Conservation (phyloP, 1,284 basidiomycete species). For the Chalciporus piperatoides region DNA sequence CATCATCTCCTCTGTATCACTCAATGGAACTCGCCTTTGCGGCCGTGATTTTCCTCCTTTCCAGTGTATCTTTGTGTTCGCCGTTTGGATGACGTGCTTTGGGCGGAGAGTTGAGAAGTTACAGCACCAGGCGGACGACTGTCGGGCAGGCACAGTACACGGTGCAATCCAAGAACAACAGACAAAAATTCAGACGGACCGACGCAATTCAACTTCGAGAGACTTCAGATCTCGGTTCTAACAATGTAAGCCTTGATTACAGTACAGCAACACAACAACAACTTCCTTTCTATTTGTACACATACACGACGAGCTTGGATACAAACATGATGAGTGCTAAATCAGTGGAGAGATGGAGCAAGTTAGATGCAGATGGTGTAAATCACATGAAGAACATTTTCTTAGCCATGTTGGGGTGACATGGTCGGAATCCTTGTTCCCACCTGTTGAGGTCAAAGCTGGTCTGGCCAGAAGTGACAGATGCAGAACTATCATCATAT, state of each 20-base stretch:
- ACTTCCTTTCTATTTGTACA: not conserved
- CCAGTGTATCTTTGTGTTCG: no score
- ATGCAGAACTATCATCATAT: constrained; percentile 35
- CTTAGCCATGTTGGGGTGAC: constrained; percentile 22
- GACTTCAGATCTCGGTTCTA: no score
- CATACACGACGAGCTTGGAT: constrained; percentile 27
- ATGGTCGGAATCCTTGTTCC: constrained; percentile 28
- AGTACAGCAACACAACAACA: not conserved
- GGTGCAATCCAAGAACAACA: no score
- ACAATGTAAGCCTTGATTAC: not conserved
- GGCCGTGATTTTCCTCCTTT: no score
- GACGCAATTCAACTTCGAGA: no score
- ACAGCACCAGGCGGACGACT: no score
- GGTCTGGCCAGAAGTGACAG: constrained; percentile 19
- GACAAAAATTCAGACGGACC: no score
- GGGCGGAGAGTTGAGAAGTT: no score
- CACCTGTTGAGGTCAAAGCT: constrained; percentile 38
- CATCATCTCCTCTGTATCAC: no score
- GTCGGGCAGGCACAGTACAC: no score
- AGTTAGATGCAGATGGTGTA: constrained; percentile 1
- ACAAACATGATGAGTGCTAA: constrained; percentile 54
- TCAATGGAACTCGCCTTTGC: no score
- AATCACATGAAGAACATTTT: constrained; percentile 44
- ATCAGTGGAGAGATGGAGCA: constrained; percentile 34
- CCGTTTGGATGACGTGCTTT: no score